A percentile compares a stretch with the other conserved stretches of the same genome.
phyloP scores from a whole-genome alignment of 371 early-diverging fungal species.

The Dichotomocladium elegans region DNA sequence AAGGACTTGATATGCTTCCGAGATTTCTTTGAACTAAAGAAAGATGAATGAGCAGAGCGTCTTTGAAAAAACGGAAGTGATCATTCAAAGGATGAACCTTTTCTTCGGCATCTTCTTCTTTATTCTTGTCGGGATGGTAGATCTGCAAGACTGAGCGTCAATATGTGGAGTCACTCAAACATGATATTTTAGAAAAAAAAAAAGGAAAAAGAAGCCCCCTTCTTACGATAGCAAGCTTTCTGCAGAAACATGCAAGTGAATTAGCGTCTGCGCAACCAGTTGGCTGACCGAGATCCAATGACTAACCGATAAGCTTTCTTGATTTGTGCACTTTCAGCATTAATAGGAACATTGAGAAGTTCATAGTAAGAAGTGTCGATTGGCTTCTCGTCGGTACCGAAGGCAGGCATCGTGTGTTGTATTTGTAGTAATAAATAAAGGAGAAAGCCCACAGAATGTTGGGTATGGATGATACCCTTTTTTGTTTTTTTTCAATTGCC shows the following conservation, averaged over 20 bases:
- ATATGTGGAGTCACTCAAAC: no score
- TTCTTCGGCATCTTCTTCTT: slow-evolving; percentile 84
- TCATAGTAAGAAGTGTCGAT: slow-evolving; percentile 83
- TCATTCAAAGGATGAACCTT: no score
- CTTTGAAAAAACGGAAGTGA: no score
- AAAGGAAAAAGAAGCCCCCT: not conserved
- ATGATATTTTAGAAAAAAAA: not conserved
- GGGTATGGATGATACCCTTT: not conserved
- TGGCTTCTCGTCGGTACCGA: slow-evolving; percentile 71
- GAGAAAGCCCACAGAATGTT: not conserved
- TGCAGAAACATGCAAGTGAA: slow-evolving; percentile 6
- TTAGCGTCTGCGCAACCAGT: not conserved
- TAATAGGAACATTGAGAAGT: slow-evolving; percentile 72
- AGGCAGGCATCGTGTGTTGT: slow-evolving; percentile 25
- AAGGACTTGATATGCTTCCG: slow-evolving; percentile 93
- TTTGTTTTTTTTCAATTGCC: not conserved
- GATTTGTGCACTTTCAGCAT: slow-evolving; percentile 83
- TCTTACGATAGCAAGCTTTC: slow-evolving; percentile 45
- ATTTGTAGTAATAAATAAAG: not conserved
- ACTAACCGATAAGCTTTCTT: slow-evolving; percentile 89
- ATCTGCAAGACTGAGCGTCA: no score
- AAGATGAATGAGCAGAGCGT: not conserved
- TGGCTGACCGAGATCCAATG: slow-evolving; percentile 45
- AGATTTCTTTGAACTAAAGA: slow-evolving; percentile 83
- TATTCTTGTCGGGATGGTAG: slow-evolving; percentile 97